Evolutionary conservation across 441 rosid species (phyloP).

Genomic region (Eutrema salsugineum): DNA sequence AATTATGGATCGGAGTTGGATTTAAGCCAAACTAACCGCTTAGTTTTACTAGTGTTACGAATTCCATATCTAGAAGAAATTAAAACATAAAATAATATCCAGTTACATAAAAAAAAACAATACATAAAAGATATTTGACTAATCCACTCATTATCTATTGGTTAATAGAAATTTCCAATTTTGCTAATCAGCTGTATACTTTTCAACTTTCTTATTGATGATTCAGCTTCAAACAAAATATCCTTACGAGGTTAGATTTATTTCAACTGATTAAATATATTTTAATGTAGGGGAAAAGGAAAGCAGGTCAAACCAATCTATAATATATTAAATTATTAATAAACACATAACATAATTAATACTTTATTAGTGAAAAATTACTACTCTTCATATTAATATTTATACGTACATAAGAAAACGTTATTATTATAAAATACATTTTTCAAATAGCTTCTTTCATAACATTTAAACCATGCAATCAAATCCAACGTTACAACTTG

Average conservation of each 20-base stretch:
- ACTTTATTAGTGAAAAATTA: background rate
- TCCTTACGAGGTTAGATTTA: background rate
- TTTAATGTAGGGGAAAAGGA: background rate
- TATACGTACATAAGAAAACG: background rate
- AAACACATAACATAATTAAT: background rate
- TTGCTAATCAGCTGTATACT: background rate
- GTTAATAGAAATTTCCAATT: background rate
- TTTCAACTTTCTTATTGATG: background rate
- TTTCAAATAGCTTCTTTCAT: background rate
- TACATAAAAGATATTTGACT: background rate
- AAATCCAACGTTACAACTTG: slow-evolving; percentile 6
- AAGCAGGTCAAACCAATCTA: background rate
- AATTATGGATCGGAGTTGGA: background rate
- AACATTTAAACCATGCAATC: slow-evolving; percentile 5
- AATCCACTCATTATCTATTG: background rate
- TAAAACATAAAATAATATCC: no score
- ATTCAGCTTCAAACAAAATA: background rate
- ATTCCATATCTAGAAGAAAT: background rate
- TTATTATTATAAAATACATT: background rate
- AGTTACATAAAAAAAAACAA: no score
- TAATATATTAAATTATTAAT: background rate
- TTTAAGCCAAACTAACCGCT: background rate
- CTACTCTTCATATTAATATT: background rate
- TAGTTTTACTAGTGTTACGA: background rate
- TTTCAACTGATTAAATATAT: background rate